Base-by-base conservation (phyloP, 257 asterid genomes). In the Vinca minor region DNA sequence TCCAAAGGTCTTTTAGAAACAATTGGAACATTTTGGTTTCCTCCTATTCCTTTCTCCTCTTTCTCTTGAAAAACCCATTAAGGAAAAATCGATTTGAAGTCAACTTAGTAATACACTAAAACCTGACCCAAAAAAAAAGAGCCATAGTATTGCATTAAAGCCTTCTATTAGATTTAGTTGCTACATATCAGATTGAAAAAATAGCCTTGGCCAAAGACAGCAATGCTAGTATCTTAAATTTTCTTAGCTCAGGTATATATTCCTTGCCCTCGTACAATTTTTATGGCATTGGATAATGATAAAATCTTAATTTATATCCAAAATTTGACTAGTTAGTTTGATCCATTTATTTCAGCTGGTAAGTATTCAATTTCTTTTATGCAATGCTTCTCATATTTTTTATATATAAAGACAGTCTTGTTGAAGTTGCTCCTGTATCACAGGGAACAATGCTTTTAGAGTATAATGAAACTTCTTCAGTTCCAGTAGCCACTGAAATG, bases 401-500 rank as follows among this genome's bases (percentile, higher is more conserved):
- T 3, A 15, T 26, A 31, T 57, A 23, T 4, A 20, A n/a, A 35
- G 39, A n/a, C 42, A 35, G 15, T n/a, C 32, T 67, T 62, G 42
- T n/a, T 21, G 29, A n/a, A 25, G 8, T 14, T 29, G 55, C 28
- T 57, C 56, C n/a, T 54, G 8, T 26, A 54, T 32, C 38, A 23
- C 87, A 91, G 96, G 96, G 98, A 45, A 89, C 78, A 59, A 84
- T 92, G 92, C 23, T 74, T 42, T 74, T 92, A 35, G 81, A 87
- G 79, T 74, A 85, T 71, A 81, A 41, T 44, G 75, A 69, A 46
- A 71, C 78, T 29, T 84, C 79, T 34, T 47, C 73, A 18, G 34
- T 76, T 38, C 94, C 97, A 38, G 82, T 89, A 41, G 97, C 90
- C 47, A 79, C 76, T 25, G 95, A 83, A 75, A 87, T 93, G 95